phyloP scores from a whole-genome alignment of 2,329 filamentous ascomycete genomes.

The Cladosporium sphaerospermum region DNA sequence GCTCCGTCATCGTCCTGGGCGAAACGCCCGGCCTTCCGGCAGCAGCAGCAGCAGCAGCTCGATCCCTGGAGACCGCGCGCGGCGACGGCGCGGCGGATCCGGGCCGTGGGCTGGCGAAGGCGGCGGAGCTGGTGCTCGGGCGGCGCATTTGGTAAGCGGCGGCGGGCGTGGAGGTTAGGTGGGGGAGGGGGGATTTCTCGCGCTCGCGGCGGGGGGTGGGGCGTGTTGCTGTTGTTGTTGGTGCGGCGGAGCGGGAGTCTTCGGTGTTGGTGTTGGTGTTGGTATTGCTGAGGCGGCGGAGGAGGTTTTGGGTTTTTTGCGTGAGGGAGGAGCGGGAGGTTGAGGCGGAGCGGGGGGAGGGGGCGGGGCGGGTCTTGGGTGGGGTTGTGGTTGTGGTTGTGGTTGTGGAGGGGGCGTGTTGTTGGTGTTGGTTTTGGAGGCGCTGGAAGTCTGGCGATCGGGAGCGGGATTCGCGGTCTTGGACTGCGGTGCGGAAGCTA shows the following conservation, averaged over 20 bases:
- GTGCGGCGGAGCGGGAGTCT: neutral
- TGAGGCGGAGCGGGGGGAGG: neutral
- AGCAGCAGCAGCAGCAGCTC: too few species aligned
- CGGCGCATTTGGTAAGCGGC: conserved; percentile 17
- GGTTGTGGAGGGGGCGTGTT: neutral
- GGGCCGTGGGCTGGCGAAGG: too few species aligned
- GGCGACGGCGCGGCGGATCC: too few species aligned
- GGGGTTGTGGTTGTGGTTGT: neutral
- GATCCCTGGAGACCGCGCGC: too few species aligned
- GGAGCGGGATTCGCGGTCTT: conserved; percentile 5
- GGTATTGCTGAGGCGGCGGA: conserved; percentile 28
- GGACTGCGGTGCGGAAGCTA: conserved; percentile 21
- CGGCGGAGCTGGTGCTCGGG: too few species aligned
- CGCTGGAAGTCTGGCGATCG: neutral
- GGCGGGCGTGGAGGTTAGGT: conserved; percentile 19
- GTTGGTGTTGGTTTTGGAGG: neutral
- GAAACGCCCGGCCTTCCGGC: neutral
- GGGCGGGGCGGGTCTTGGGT: neutral
- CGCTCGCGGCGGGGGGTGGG: neutral
- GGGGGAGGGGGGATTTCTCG: conserved; percentile 19
- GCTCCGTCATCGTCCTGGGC: neutral
- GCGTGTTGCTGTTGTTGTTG: conserved; percentile 3
- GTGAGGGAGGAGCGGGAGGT: conserved; percentile 6
- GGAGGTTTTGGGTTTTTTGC: conserved; percentile 27
- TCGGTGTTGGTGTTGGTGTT: neutral